Evolutionary conservation across 306 rosid species (phyloP), one percentile per base, ranked within the genome.

Genomic region (Corylus avellana): DNA sequence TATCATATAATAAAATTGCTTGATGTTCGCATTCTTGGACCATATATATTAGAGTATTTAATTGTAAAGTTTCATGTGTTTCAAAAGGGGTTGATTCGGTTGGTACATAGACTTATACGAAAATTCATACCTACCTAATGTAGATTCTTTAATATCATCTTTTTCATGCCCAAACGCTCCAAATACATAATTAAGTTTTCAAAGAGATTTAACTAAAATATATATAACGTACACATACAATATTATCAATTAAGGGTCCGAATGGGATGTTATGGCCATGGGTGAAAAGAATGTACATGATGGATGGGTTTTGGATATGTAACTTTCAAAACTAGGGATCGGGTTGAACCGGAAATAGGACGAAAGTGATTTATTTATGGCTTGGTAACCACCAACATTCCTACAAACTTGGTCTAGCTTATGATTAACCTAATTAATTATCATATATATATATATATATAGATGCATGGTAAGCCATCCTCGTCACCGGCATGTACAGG

Each of bases 321-420:
- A 74, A 3, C 70, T 80, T 80, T 74, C 25, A 29, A 78, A 71
- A 74, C 4, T 57, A 56, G 79, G 64, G 74, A 73, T 59, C 59
- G 22, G 82, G 70, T 87, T 81, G 87, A 81, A 39, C 44, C 87
- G 48, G 67, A 86, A 73, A 75, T 63, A 66, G 84, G 76, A 72
- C 53, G 81, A 87, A 85, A 87, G 85, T 80, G 86, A 85, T 86
- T 81, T 80, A 79, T 77, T 84, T 63, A 70, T 74, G 86, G 89
- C 56, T 79, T 39, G 76, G 64, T 86, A 89, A 91, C 91, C 86
- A 88, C 96, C 91, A 89, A 86, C 87, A 92, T 88, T 92, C 94
- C 91, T 90, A 91, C 92, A 91, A 86, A 88, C 72, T 87, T 78
- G 80, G 66, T 74, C 72, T 69, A 5, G 0, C 25, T 42, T 5